These are phyloP conservation scores for Suillus alpinus DNA, from an alignment of 768 basidiomycete genomes.

Conservation along the genomic window DNA sequence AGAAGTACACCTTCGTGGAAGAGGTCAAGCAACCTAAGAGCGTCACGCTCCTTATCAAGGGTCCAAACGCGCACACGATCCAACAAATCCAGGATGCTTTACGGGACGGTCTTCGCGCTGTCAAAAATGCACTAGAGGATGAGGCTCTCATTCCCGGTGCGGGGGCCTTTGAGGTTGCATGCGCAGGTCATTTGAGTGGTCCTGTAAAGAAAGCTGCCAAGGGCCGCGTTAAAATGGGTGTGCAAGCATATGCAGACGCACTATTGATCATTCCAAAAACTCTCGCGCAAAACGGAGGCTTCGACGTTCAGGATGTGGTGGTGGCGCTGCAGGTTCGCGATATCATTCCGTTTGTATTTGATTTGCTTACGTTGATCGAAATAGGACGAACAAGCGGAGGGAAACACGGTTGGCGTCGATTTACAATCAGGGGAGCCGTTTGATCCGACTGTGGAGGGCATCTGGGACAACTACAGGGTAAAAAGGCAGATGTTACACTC, in stretches of 20 bases:
- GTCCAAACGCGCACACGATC: constrained; percentile 94
- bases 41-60: constrained; percentile 96
- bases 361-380: constrained; percentile 9
- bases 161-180: constrained; percentile 95
- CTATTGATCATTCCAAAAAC: constrained; percentile 95
- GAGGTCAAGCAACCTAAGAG: constrained; percentile 94
- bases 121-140: constrained; percentile 97
- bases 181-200: constrained; percentile 78
- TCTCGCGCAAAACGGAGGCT: constrained; percentile 92
- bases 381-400: constrained; percentile 91
- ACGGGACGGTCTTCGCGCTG: constrained; percentile 91
- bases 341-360: constrained; percentile 11
- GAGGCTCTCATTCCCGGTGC: constrained; percentile 89
- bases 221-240: constrained; percentile 94
- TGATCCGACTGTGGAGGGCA: constrained; percentile 92
- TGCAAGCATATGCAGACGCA: constrained; percentile 96
- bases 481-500: constrained; percentile 99
- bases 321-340: constrained; percentile 78
- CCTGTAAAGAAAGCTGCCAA: constrained; percentile 83
- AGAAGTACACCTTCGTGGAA: constrained; percentile 97
- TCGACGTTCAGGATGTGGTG: constrained; percentile 93
- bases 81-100: constrained; percentile 98
- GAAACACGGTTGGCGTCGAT: constrained; percentile 90
- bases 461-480: constrained; percentile 99
- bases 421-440: constrained; percentile 93